Evolutionary conservation across 139 green algal genomes (phyloP), one percentile per base, ranked within the genome.

Genomic region (Chlorella sp.): DNA sequence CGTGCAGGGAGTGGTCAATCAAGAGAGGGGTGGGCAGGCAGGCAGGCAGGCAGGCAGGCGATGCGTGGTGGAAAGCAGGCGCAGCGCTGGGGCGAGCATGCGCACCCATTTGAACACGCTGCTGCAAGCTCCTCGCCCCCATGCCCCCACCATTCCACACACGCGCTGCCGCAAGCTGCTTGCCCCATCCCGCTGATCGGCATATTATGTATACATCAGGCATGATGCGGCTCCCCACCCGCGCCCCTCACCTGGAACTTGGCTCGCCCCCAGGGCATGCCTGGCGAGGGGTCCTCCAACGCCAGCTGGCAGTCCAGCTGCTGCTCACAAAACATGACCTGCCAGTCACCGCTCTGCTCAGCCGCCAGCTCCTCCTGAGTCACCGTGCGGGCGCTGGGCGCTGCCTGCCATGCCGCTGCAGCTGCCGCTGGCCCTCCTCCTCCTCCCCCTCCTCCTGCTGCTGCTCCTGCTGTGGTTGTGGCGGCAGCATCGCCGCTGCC

Each of bases 211-310:
- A n/a, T n/a, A n/a, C n/a, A n/a, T n/a, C n/a, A n/a, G n/a, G n/a
- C n/a, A n/a, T n/a, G n/a, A n/a, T n/a, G n/a, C n/a, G 2, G 69
- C 69, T 28, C 2, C 69, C 2, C 30, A 11, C 69, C 12, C 30
- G 2, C 69, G 39, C 22, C 2, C 69, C 37, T 64, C 79, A 39
- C 90, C 86, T 89, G 83, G 89, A 96, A 94, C 42, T 90, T 91
- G 39, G 92, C 93, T 16, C 92, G 83, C 0, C 91, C 86, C 92
- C 91, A 94, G n/a, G 93, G 92, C 92, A 94, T 95, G 81, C 89
- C 85, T 9, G 92, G 91, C 5, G 91, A 91, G 61, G 95, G 89
- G 83, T 97, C 95, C 87, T 97, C 95, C 73, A 96, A 93, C 0
- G 77, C 81, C 37, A 95, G 86, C 42, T 90, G 90, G 77, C 96